A percentile compares a stretch with the other conserved stretches of the same genome.
Conservation (phyloP, 371 early-diverging fungal species). For the Capniomyces stellatus region DNA sequence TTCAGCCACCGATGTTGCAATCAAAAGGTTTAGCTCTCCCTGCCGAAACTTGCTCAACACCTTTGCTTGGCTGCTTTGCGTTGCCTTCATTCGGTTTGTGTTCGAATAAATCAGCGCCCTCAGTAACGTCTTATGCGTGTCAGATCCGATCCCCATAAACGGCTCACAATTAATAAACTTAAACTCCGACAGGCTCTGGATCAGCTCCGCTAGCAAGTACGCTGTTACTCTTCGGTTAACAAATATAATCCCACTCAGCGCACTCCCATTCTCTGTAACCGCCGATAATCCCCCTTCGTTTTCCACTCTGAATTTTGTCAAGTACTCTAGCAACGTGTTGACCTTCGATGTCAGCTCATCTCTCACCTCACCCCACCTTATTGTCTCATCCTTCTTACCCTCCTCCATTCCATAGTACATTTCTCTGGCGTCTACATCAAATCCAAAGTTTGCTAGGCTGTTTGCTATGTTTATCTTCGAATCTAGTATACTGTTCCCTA, state of each 20-base stretch:
- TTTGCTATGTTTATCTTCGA: not conserved
- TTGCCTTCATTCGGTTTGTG: not conserved
- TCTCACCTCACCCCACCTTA: not conserved
- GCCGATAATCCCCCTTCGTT: not conserved
- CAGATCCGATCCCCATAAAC: not conserved
- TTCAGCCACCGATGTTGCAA: slow-evolving; percentile 90
- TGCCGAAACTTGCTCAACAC: slow-evolving; percentile 44
- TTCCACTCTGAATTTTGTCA: not conserved
- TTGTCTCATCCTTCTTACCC: not conserved
- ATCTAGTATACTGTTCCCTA: too few species aligned
- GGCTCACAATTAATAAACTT: not conserved
- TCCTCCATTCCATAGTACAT: not conserved
- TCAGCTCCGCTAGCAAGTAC: not conserved
- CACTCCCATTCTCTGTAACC: not conserved
- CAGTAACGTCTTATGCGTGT: not conserved
- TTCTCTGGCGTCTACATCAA: not conserved
- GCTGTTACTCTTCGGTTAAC: slow-evolving; percentile 1
- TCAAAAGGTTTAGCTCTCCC: slow-evolving; percentile 51
- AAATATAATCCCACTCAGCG: not conserved
- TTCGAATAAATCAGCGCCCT: not conserved
- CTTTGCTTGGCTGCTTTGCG: not conserved
- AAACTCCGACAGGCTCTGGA: not conserved
- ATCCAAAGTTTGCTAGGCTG: not conserved
- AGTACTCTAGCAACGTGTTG: not conserved
- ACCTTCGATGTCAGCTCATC: not conserved